Evolutionary conservation across 2,329 filamentous ascomycete genomes (phyloP).

Genomic region (Monilinia fructicola): DNA sequence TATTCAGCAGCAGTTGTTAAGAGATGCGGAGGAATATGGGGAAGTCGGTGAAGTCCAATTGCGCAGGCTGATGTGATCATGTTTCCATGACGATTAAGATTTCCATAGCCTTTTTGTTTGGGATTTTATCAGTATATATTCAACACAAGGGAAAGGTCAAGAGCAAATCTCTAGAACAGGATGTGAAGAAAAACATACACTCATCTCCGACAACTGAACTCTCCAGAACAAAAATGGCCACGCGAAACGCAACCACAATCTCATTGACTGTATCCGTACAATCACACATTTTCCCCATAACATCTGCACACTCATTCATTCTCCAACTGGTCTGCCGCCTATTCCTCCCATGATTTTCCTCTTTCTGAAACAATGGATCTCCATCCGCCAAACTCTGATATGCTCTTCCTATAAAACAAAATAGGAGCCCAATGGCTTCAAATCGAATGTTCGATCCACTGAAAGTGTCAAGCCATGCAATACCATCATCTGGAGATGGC

Average conservation of each 20-base stretch:
- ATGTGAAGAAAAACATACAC: neutral
- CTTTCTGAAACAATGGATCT: constrained; percentile 33
- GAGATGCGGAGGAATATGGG: constrained; percentile 21
- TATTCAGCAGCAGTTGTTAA: constrained; percentile 37
- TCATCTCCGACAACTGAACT: constrained; percentile 9
- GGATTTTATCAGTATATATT: neutral
- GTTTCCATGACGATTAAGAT: constrained; percentile 33
- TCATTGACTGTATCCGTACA: constrained; percentile 26
- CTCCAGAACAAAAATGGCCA: constrained; percentile 4
- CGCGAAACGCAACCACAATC: constrained; percentile 27
- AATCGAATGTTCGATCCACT: constrained; percentile 36
- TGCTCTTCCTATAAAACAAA: constrained; percentile 36
- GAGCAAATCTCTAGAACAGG: neutral
- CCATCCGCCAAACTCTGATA: constrained; percentile 35
- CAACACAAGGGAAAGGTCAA: neutral
- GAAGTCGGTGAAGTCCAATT: constrained; percentile 37
- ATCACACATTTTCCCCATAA: constrained; percentile 28
- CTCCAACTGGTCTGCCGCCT: constrained; percentile 37
- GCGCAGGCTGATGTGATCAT: constrained; percentile 33
- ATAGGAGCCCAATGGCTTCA: constrained; percentile 38
- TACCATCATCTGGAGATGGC: constrained; percentile 33
- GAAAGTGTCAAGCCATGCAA: constrained; percentile 38
- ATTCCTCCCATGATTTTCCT: constrained; percentile 33
- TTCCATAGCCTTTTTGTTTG: constrained; percentile 26
- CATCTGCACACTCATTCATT: constrained; percentile 39